These are phyloP conservation scores for Bretziella fagacearum DNA, from an alignment of 2,329 filamentous ascomycete species.

Conservation along the genomic window DNA sequence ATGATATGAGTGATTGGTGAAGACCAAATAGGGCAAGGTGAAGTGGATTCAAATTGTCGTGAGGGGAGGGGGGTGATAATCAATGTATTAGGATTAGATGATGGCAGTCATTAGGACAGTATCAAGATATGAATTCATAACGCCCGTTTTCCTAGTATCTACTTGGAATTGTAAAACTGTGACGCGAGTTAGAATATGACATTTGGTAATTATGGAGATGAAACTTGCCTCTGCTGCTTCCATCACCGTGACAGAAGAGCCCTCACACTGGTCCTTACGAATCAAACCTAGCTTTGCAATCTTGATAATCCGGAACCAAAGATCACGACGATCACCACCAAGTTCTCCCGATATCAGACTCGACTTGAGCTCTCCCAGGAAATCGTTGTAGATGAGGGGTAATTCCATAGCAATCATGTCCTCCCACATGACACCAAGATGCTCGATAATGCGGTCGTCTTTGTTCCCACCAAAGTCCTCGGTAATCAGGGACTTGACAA, in stretches of 20 bases:
- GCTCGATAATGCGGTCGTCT: slow-evolving; percentile 61
- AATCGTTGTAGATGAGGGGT: slow-evolving; percentile 58
- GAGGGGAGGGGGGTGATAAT: no score
- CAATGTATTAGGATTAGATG: no score
- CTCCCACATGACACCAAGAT: slow-evolving; percentile 59
- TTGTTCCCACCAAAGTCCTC: slow-evolving; percentile 59
- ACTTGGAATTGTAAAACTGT: slow-evolving; percentile 17
- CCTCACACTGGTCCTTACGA: slow-evolving; percentile 41
- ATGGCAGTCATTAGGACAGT: no score
- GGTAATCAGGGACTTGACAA: slow-evolving; percentile 52
- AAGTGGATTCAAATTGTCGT: no score
- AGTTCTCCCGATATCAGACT: slow-evolving; percentile 52
- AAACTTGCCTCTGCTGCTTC: slow-evolving; percentile 46
- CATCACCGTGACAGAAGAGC: slow-evolving; percentile 48
- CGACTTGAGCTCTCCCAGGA: slow-evolving; percentile 53
- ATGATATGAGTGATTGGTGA: neutral
- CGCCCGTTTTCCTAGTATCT: slow-evolving; percentile 24
- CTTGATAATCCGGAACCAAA: slow-evolving; percentile 58
- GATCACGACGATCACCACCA: slow-evolving; percentile 59
- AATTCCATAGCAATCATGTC: slow-evolving; percentile 61
- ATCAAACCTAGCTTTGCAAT: slow-evolving; percentile 56
- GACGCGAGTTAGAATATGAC: neutral
- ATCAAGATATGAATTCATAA: neutral
- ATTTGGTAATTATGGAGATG: neutral
- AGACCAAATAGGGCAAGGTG: no score